A percentile compares a stretch with the other conserved stretches of the same genome.
These are phyloP conservation scores for Aspergillus pseudoviridinutans DNA, from an alignment of 2,329 filamentous ascomycete species.

Conservation along the genomic window DNA sequence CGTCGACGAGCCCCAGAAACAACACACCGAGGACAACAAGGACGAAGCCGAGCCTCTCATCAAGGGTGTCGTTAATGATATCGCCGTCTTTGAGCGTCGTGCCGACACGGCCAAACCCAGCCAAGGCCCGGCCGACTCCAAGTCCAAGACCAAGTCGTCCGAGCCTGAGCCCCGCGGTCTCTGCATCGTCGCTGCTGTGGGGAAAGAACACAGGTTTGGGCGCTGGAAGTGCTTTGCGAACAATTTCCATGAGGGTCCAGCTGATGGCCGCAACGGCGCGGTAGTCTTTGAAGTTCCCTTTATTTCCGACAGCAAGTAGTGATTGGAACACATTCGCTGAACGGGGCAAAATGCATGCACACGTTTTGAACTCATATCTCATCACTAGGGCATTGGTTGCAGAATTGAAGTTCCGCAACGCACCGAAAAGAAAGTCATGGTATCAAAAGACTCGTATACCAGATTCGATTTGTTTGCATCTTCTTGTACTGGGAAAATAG, in stretches of 20 bases:
- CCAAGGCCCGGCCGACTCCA: conserved; percentile 18
- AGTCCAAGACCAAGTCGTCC: conserved; percentile 18
- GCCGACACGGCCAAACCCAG: conserved; percentile 24
- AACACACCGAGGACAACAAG: conserved; percentile 14
- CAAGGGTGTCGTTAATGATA: conserved; percentile 80
- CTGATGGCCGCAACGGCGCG: conserved; percentile 70
- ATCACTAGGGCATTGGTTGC: background rate
- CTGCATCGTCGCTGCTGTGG: conserved; percentile 79
- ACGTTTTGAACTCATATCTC: background rate
- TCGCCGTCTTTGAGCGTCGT: conserved; percentile 81
- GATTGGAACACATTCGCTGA: background rate
- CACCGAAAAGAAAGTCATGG: background rate
- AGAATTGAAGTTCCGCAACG: background rate
- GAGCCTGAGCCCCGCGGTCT: conserved; percentile 57
- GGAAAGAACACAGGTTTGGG: conserved; percentile 80
- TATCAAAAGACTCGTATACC: background rate
- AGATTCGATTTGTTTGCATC: background rate
- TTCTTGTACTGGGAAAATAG: background rate
- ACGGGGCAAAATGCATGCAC: background rate
- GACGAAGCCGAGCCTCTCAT: conserved; percentile 41
- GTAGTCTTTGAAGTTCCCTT: conserved; percentile 77
- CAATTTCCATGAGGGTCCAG: conserved; percentile 31
- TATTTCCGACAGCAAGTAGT: conserved; percentile 11
- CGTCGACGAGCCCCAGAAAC: conserved; percentile 15
- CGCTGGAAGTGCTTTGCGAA: conserved; percentile 62